These are phyloP conservation scores for Malus hybrid DNA, from an alignment of 331 rosid species.

Conservation along the genomic window DNA sequence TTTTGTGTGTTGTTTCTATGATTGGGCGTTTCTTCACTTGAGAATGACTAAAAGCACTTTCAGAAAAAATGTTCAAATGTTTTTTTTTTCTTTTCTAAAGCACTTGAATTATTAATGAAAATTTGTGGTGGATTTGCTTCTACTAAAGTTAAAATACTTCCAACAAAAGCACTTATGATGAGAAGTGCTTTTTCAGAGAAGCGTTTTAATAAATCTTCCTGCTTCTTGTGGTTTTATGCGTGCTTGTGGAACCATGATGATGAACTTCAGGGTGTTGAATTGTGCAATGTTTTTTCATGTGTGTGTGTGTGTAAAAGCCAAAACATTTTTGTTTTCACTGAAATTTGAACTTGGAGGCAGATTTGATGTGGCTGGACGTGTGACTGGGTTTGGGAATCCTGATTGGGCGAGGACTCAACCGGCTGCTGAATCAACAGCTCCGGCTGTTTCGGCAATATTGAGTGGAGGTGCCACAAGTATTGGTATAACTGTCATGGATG, in stretches of 20 bases:
- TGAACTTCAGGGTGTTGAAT: too few species aligned
- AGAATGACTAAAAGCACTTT: too few species aligned
- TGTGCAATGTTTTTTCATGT: background rate
- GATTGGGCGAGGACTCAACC: conserved; percentile 90
- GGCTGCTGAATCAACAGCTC: conserved; percentile 65
- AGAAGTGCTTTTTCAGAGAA: too few species aligned
- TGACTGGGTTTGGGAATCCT: conserved; percentile 84
- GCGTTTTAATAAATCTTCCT: too few species aligned
- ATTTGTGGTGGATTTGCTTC: too few species aligned
- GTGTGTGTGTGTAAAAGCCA: background rate
- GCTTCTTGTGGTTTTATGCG: background rate
- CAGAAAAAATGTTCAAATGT: too few species aligned
- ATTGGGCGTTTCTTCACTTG: background rate
- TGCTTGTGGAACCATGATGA: too few species aligned
- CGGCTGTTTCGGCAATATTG: conserved; percentile 50
- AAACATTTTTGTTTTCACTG: background rate
- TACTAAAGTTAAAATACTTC: too few species aligned
- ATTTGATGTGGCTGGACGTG: conserved; percentile 73
- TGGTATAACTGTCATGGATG: conserved; percentile 91
- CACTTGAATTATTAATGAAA: too few species aligned
- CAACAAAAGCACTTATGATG: too few species aligned
- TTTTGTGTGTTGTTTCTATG: background rate
- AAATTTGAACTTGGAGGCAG: conserved; percentile 27
- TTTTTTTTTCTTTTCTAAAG: too few species aligned
- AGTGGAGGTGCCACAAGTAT: conserved; percentile 71